Conservation (phyloP, 1,139 yeast genomes). For the Saccharomyces pastorianus region DNA sequence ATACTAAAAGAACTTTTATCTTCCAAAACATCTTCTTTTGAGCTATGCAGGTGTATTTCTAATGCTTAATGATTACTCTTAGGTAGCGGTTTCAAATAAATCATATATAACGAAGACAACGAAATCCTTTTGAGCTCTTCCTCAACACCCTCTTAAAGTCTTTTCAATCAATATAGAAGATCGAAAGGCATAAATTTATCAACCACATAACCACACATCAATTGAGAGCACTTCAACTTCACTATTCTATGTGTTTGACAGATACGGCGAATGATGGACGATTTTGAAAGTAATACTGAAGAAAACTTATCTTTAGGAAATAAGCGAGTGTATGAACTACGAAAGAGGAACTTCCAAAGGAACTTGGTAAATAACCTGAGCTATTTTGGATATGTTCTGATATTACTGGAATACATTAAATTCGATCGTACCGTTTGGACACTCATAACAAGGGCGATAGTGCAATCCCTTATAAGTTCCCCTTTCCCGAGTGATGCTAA, state of each 20-base stretch:
- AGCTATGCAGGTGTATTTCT: no score
- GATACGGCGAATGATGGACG: neutral
- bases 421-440: slow-evolving; percentile 22
- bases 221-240: neutral
- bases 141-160: no score
- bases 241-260: neutral
- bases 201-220: no score
- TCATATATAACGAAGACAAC: no score
- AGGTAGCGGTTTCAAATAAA: no score
- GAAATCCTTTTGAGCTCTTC: no score
- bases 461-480: slow-evolving; percentile 29
- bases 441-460: slow-evolving; percentile 19
- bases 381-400: slow-evolving; percentile 21
- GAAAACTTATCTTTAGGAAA: slow-evolving; percentile 3
- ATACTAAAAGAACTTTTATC: no score
- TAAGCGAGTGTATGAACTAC: slow-evolving; percentile 17
- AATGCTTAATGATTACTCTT: no score
- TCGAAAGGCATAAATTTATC: no score
- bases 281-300: neutral
- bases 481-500: slow-evolving; percentile 32
- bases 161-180: neutral
- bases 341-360: slow-evolving; percentile 23
- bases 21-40: no score
- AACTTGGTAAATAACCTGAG: slow-evolving; percentile 17
- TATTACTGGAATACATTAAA: slow-evolving; percentile 24